Evolutionary conservation across 148 eudicot genomes (phyloP), one percentile per base, ranked within the genome.

Genomic region (Rhododendron griersonianum): DNA sequence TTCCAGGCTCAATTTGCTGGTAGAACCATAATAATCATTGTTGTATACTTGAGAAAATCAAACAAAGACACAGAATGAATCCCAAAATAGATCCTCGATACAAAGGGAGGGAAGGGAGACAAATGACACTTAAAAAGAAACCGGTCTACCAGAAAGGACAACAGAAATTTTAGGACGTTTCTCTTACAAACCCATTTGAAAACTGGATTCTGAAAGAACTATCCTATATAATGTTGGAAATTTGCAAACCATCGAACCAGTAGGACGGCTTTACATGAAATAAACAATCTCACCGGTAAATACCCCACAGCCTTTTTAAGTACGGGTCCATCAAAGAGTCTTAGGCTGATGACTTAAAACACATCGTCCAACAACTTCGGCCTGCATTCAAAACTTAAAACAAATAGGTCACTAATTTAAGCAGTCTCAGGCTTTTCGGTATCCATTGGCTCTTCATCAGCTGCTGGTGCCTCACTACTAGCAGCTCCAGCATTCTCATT

Each of bases 381-480:
- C 80, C 81, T 67, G 86, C 63, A 69, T 23, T 28, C 25, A 50
- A 33, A 37, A 84, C 25, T 51, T 30, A 25, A 65, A 25, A 21
- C 41, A 39, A 50, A 69, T 15, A 48, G 53, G 45, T 45, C 53
- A 37, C 55, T 83, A 65, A 78, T 79, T 84, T 69, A 87, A 30
- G 88, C 86, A 7, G 89, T 55, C 44, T 89, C 91, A 0, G 92
- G n/a, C 69, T 90, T 88, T 16, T 92, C 92, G 2, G 94, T 92
- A 57, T 96, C 94, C 94, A 92, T 92, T 3, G 94, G 93, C 87
- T 92, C 94, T 18, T 15, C 86, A 4, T 48, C 79, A 61, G 73
- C 80, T 6, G 89, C 84, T 51, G 93, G 85, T 48, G 47, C 91
- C 59, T 65, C 92, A 83, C 88, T 23, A 6, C 67, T 35, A 21